Base-by-base conservation (phyloP, 345 rosid genomes). In the Heritiera fomes region DNA sequence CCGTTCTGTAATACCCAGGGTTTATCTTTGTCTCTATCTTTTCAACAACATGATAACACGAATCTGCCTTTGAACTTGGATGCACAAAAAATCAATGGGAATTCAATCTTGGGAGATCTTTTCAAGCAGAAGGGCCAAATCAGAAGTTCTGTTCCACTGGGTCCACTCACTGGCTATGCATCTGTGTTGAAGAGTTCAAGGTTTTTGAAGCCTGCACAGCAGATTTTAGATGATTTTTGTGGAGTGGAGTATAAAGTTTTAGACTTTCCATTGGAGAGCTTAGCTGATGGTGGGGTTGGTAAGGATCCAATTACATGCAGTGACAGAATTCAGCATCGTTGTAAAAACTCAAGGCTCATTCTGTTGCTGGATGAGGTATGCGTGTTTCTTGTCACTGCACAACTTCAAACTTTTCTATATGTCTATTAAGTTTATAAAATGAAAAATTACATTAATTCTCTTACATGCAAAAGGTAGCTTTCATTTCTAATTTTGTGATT, bases 181-280 rank as follows among this genome's bases (percentile, higher is more conserved):
- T 90, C 93, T 64, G 87, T 95, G 70, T 79, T 93, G 75, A 91
- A 88, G 78, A 94, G 90, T 20, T 95, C 98, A 5, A 91, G 89
- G 78, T 95, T 95, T 81, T 83, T 93, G 90, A 93, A 83, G 79
- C 98, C 98, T 3, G 94, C 98, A 0, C 97, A 93, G 74, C 89
- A 86, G 79, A 83, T 93, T 79, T 89, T 93, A 55, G 98, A 92
- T 74, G 95, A 91, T 82, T 87, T 91, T 60, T 88, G 75, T 69
- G 85, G 86, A 1, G 64, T 84, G 2, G 70, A 59, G 59, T 59
- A 71, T 68, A 76, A 47, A 13, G 56, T 50, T 63, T 63, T 71
- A 8, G 66, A 63, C 7, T 18, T 68, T 76, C 82, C 77, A 47
- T 45, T 77, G 64, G 81, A 83, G 56, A 41, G 58, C 70, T 65